Percentiles rank a stretch among this genome's conserved stretches.
phyloP scores from a whole-genome alignment of 2,329 filamentous ascomycete species.

The Fusarium haematococcum region DNA sequence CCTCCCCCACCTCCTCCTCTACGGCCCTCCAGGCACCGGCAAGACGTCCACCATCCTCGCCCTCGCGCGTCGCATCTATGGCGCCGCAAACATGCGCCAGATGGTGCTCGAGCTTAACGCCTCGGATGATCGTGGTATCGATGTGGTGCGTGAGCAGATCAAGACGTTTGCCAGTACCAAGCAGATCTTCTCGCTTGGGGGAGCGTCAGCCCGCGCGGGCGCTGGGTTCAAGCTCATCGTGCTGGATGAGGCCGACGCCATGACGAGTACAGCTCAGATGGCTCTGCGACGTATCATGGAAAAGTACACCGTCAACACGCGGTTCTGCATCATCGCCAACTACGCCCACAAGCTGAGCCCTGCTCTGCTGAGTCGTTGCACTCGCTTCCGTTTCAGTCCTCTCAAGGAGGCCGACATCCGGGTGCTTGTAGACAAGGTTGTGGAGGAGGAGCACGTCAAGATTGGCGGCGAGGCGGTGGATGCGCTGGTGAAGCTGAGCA shows the following conservation, averaged over 20 bases:
- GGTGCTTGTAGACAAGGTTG: slow-evolving; percentile 86
- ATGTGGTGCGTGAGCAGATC: slow-evolving; percentile 98
- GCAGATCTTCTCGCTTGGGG: slow-evolving; percentile 86
- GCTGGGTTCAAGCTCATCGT: slow-evolving; percentile 95
- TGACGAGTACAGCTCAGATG: slow-evolving; percentile 99
- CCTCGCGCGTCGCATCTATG: slow-evolving; percentile 93
- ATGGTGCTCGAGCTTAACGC: slow-evolving; percentile 99
- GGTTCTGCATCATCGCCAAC: slow-evolving; percentile 98
- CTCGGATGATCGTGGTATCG: slow-evolving; percentile 96
- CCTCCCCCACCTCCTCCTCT: slow-evolving; percentile 94
- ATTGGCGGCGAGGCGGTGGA: slow-evolving; percentile 85
- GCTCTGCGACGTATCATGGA: slow-evolving; percentile 97
- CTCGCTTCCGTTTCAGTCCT: slow-evolving; percentile 93
- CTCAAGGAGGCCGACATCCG: slow-evolving; percentile 90
- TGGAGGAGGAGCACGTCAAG: slow-evolving; percentile 86
- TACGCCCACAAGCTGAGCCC: slow-evolving; percentile 98
- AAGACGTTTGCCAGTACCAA: slow-evolving; percentile 99
- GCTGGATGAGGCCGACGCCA: slow-evolving; percentile 98
- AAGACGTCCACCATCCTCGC: slow-evolving; percentile 98
- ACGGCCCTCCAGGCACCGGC: slow-evolving; percentile 94
- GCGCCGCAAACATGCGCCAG: slow-evolving; percentile 90
- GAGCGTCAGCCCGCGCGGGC: slow-evolving; percentile 63
- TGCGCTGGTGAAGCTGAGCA: slow-evolving; percentile 86
- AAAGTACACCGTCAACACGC: slow-evolving; percentile 97
- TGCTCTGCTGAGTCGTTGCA: slow-evolving; percentile 91